Conservation (phyloP, 2,329 filamentous ascomycete genomes). For the Calonectria leucothoes region DNA sequence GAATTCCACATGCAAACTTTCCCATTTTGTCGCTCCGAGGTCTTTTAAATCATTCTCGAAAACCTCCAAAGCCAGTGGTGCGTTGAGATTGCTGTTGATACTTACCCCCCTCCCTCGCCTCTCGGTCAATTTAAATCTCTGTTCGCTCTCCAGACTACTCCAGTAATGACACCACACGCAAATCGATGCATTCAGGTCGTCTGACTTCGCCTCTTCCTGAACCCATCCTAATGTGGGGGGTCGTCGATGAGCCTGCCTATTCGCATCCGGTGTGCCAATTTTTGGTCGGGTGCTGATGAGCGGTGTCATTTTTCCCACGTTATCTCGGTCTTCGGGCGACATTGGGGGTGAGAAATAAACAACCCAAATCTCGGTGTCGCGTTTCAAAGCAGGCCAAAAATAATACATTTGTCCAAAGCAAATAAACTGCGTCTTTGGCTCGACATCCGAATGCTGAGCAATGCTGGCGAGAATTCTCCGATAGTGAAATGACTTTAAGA, state of each 20-base stretch:
- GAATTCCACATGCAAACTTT: neutral
- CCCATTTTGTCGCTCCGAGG: neutral
- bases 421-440: neutral
- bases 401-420: neutral
- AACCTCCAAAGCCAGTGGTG: neutral
- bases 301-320: neutral
- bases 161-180: neutral
- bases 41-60: neutral
- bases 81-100: neutral
- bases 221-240: neutral
- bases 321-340: neutral
- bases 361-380: neutral
- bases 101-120: neutral
- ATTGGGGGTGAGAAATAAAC: neutral
- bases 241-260: neutral
- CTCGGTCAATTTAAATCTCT: neutral
- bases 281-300: neutral
- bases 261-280: neutral
- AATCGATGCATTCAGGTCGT: neutral
- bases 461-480: neutral
- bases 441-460: neutral
- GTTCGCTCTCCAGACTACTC: neutral
- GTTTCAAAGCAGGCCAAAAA: neutral
- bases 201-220: neutral
- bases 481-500: neutral